Conservation (phyloP, 495 filamentous ascomycete genomes). For the Penicillium silybi region DNA sequence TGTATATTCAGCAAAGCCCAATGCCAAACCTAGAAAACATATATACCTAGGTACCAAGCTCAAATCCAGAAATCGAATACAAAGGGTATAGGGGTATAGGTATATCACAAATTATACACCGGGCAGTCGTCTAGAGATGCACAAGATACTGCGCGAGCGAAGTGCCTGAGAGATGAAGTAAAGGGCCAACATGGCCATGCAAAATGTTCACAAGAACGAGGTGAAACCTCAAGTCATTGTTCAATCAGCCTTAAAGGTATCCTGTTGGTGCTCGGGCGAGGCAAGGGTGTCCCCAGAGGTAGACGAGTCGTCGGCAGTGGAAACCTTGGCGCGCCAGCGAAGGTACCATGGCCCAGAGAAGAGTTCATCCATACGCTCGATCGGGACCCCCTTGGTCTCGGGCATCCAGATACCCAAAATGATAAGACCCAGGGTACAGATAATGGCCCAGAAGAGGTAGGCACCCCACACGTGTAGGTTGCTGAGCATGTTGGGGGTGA, state of each 20-base stretch:
- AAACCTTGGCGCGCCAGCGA: constrained; percentile 33
- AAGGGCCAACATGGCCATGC: neutral
- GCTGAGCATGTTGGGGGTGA: constrained; percentile 46
- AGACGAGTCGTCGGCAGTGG: constrained; percentile 3
- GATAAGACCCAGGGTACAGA: constrained; percentile 38
- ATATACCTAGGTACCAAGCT: neutral
- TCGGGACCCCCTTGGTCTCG: constrained; percentile 43
- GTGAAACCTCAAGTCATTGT: neutral
- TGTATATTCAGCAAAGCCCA: neutral
- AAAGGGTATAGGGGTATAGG: constrained; percentile 6
- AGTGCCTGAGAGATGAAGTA: neutral
- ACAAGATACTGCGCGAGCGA: neutral
- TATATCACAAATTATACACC: neutral
- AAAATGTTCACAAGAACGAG: neutral
- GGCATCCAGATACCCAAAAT: constrained; percentile 46
- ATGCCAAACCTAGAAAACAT: neutral
- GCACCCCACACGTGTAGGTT: constrained; percentile 43
- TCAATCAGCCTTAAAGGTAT: neutral
- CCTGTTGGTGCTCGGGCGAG: neutral
- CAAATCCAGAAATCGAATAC: constrained; percentile 3
- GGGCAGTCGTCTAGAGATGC: neutral
- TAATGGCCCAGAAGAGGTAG: constrained; percentile 43
- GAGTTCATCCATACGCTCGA: constrained; percentile 44
- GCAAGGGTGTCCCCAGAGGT: constrained; percentile 2
- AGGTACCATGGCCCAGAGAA: constrained; percentile 43